A percentile compares a stretch with the other conserved stretches of the same genome.
Conservation (phyloP, 1,284 basidiomycete genomes). For the Phellinidium pouzarii region DNA sequence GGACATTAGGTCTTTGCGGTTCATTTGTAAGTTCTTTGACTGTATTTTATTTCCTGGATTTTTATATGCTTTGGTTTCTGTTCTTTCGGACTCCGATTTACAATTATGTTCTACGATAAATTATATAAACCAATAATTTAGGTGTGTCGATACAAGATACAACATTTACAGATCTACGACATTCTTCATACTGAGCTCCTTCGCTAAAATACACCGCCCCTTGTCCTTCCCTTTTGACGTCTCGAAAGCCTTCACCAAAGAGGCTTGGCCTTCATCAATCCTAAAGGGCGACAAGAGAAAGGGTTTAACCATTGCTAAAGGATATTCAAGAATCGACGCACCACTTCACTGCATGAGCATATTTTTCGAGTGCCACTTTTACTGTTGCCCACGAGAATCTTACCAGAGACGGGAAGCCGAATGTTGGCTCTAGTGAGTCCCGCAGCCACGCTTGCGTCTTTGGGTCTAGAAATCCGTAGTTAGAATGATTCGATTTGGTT, state of each 20-base stretch:
- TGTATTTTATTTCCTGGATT: neutral
- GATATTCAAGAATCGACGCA: constrained; percentile 29
- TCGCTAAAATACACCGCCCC: constrained; percentile 59
- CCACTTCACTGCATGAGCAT: constrained; percentile 77
- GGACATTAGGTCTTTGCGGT: neutral
- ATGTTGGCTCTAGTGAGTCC: constrained; percentile 75
- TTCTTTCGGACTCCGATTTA: neutral
- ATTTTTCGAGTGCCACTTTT: constrained; percentile 80
- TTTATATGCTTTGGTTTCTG: neutral
- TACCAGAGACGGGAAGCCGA: constrained; percentile 87
- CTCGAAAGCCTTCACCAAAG: constrained; percentile 68
- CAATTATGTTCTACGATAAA: neutral
- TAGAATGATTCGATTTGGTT: neutral
- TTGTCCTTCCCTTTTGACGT: constrained; percentile 60
- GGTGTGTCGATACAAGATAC: neutral
- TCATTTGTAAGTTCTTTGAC: neutral
- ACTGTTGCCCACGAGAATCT: constrained; percentile 96
- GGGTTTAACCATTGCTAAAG: neutral
- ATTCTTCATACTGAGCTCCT: constrained; percentile 67
- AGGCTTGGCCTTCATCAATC: constrained; percentile 76
- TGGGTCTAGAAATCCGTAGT: constrained; percentile 55
- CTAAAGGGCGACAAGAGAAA: constrained; percentile 31
- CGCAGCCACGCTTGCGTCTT: constrained; percentile 87
- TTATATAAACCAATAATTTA: neutral
- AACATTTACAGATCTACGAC: constrained; percentile 38